phyloP scores from a whole-genome alignment of 2,329 filamentous ascomycete species.

The Xenosphaeropsis pyriputrescens region DNA sequence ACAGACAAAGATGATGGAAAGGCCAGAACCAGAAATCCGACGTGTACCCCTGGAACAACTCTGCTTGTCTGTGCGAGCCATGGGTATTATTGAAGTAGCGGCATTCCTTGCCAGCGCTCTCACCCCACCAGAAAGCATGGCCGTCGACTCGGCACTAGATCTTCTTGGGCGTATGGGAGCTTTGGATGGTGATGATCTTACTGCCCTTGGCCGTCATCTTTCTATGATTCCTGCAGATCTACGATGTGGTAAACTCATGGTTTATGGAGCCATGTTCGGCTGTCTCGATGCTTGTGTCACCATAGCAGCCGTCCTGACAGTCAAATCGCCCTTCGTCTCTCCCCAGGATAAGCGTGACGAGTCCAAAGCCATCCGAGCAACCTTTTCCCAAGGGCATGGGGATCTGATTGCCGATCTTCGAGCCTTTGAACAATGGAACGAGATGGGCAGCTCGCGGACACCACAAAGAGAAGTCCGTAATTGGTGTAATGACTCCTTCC shows the following conservation, averaged over 20 bases:
- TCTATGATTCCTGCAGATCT: constrained; percentile 90
- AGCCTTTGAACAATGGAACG: constrained; percentile 72
- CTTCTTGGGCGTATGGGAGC: constrained; percentile 78
- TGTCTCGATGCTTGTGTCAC: constrained; percentile 81
- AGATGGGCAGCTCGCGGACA: constrained; percentile 41
- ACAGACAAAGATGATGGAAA: constrained; percentile 62
- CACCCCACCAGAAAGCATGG: constrained; percentile 73
- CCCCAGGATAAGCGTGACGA: constrained; percentile 73
- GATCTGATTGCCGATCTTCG: constrained; percentile 79
- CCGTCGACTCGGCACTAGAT: constrained; percentile 72
- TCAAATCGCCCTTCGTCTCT: constrained; percentile 72
- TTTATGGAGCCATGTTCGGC: constrained; percentile 87
- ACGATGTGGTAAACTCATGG: constrained; percentile 84
- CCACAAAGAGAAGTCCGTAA: constrained; percentile 48
- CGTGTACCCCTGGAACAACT: constrained; percentile 88
- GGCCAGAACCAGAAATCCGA: constrained; percentile 86
- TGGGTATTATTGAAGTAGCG: constrained; percentile 76
- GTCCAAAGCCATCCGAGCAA: constrained; percentile 59
- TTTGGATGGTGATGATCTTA: constrained; percentile 72
- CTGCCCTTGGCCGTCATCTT: constrained; percentile 83
- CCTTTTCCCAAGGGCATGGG: constrained; percentile 65
- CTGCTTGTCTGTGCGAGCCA: constrained; percentile 85
- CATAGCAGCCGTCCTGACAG: constrained; percentile 84
- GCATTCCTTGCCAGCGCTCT: constrained; percentile 73
- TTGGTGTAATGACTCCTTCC: constrained; percentile 78